Conservation (phyloP, 1,139 yeast species). For the Pichia sp. region DNA sequence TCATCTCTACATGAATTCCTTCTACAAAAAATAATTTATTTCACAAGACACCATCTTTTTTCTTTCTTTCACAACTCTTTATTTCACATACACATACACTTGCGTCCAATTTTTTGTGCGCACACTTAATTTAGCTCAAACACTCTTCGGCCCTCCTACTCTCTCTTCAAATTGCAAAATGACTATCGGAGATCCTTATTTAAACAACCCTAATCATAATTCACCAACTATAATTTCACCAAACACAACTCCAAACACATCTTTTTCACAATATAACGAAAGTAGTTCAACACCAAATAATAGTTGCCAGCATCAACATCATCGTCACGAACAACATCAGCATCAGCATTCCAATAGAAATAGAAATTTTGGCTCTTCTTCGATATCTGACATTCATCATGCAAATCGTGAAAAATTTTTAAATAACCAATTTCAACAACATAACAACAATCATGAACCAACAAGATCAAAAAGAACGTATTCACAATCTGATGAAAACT, state of each 20-base stretch:
- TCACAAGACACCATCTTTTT: background rate
- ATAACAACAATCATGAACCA: background rate
- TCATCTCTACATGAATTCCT: background rate
- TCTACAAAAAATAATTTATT: background rate
- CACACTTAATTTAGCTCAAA: background rate
- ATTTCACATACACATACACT: background rate
- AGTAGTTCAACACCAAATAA: background rate
- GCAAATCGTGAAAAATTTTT: conserved; percentile 9
- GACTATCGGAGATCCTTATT: conserved; percentile 9
- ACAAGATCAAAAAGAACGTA: conserved; percentile 27
- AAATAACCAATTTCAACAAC: conserved; percentile 4
- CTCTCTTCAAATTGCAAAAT: background rate
- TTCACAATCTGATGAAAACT: conserved; percentile 25
- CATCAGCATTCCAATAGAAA: background rate
- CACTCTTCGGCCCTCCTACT: background rate
- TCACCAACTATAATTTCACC: conserved; percentile 7
- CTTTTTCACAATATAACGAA: background rate
- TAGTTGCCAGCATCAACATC: background rate
- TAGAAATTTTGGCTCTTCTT: conserved; percentile 5
- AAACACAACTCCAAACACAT: background rate
- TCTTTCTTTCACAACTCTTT: background rate
- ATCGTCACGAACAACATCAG: background rate
- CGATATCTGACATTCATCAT: conserved; percentile 10
- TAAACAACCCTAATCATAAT: conserved; percentile 1
- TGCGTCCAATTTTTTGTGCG: background rate